Conservation (phyloP, 140 eudicot genomes). For the Oenanthe javanica region DNA sequence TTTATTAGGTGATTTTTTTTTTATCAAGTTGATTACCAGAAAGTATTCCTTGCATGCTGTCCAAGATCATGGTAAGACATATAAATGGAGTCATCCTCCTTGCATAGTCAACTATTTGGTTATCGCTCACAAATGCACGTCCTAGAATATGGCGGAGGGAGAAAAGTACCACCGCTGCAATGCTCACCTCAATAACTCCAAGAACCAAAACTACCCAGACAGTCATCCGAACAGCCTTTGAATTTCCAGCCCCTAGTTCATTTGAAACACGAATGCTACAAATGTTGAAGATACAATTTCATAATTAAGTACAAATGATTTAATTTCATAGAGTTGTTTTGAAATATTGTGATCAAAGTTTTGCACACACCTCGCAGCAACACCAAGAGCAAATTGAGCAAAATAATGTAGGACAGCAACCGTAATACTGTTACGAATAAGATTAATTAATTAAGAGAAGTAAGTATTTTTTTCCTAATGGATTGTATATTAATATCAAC, state of each 20-base stretch:
- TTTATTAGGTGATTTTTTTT: too few relatives aligned
- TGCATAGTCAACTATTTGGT: neutral
- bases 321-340: neutral
- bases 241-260: constrained; percentile 10
- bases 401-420: constrained; percentile 9
- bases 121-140: neutral
- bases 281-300: neutral
- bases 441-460: neutral
- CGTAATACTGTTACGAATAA: constrained; percentile 20
- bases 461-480: too few relatives aligned
- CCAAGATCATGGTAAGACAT: too few relatives aligned
- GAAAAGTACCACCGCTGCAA: neutral
- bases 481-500: neutral
- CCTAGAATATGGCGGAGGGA: neutral
- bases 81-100: too few relatives aligned
- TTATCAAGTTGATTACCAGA: neutral
- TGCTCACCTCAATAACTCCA: neutral
- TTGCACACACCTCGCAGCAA: constrained; percentile 28
- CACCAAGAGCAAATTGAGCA: constrained; percentile 19
- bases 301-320: neutral
- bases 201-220: constrained; percentile 3
- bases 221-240: constrained; percentile 1
- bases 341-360: neutral
- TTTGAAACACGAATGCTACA: constrained; percentile 6
- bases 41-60: neutral